These are phyloP conservation scores for Diplodia mutila DNA, from an alignment of 2,329 filamentous ascomycete species.

Conservation along the genomic window DNA sequence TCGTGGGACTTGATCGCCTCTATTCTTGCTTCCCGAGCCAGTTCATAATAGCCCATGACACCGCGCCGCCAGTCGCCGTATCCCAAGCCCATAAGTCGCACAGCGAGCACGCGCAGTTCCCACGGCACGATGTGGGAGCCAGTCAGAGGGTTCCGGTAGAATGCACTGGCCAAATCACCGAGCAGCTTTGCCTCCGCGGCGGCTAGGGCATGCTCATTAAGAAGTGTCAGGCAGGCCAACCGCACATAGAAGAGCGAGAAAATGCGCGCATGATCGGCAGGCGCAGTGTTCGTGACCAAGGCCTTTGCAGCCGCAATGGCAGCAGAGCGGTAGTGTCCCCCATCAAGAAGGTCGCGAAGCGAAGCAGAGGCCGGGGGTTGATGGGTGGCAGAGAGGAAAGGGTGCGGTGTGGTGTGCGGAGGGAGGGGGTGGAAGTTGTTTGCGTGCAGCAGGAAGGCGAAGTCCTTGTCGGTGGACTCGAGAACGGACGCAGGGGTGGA, in stretches of 20 bases:
- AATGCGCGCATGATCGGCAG: slow-evolving; percentile 66
- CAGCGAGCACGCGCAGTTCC: slow-evolving; percentile 79
- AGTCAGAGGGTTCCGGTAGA: slow-evolving; percentile 54
- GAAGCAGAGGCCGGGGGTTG: slow-evolving; percentile 63
- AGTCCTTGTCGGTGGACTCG: slow-evolving; percentile 65
- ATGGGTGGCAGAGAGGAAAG: slow-evolving; percentile 71
- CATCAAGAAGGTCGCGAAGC: slow-evolving; percentile 68
- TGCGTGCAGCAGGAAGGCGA: slow-evolving; percentile 77
- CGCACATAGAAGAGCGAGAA: slow-evolving; percentile 80
- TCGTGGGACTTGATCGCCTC: slow-evolving; percentile 56
- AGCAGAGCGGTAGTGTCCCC: slow-evolving; percentile 79
- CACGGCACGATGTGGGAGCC: slow-evolving; percentile 71
- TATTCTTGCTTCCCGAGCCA: slow-evolving; percentile 75
- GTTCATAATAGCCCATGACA: slow-evolving; percentile 88
- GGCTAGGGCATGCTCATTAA: slow-evolving; percentile 63
- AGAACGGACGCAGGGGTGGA: slow-evolving; percentile 32
- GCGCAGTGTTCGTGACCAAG: slow-evolving; percentile 55
- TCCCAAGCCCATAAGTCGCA: slow-evolving; percentile 82
- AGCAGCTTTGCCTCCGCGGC: slow-evolving; percentile 66
- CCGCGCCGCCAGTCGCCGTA: slow-evolving; percentile 83
- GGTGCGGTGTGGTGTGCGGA: slow-evolving; percentile 59
- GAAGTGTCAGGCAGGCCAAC: slow-evolving; percentile 78
- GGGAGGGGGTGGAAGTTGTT: slow-evolving; percentile 83
- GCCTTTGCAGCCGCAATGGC: slow-evolving; percentile 69
- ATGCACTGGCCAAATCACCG: slow-evolving; percentile 63